Base-by-base conservation (phyloP, 164 flowering plant species). In the Annona cherimola region DNA sequence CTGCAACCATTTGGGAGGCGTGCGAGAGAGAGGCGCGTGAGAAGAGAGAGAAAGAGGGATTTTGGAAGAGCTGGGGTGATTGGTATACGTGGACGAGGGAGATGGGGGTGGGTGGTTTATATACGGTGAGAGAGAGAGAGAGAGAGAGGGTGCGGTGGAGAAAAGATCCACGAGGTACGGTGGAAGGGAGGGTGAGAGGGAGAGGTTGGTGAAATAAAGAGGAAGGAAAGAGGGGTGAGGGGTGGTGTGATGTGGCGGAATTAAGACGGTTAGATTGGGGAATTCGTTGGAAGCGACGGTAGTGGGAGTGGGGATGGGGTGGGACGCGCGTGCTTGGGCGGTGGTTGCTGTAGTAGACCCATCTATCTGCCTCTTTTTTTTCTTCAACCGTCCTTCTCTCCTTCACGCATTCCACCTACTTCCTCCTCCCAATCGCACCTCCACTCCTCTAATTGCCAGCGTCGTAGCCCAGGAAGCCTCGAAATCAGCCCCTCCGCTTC, bases 1-100 rank as follows among this genome's bases (percentile, higher is more conserved):
- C 73, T 54, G 67, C 73, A 45, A 71, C 73, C 73, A 71, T 71
- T 57, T 19, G 46, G 4, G n/a, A 55, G 44, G 18, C 63, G 69
- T 67, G 69, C 20, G 67, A 41, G n/a, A 16, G 67, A 18, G 18
- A 2, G 35, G 54, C 46, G 26, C 16, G 3, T 7, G 46, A 55
- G 70, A 26, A 16, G 59, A 39, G 18, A 61, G 65, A 9, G 63
- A 4, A 42, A 55, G 63, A 16, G 45, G 20, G 50, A 11, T n/a
- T n/a, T n/a, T n/a, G n/a, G n/a, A n/a, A n/a, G n/a, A n/a, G n/a
- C n/a, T n/a, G n/a, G n/a, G n/a, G 6, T 60, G 16, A 5, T n/a
- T n/a, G 61, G 3, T 42, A 1, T 11, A 43, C 45, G 11, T 42
- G 8, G 69, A 20, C 44, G 26, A 16, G 46, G 46, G 69, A 44